phyloP scores from a whole-genome alignment of 306 rosid species.

The Vigna radiata region DNA sequence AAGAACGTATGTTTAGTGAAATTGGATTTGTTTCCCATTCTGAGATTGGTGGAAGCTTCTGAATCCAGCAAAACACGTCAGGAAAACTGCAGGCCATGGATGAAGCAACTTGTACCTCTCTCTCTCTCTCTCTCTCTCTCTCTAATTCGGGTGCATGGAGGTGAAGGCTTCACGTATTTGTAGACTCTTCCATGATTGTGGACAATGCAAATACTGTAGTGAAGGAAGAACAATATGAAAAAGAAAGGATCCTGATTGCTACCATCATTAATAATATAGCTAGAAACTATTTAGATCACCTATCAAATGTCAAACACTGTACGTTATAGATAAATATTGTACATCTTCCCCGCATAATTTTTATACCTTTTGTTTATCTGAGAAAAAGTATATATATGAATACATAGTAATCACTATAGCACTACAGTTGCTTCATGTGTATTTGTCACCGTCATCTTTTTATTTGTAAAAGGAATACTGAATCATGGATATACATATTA shows the following conservation, averaged over 20 bases:
- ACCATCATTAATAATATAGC: not conserved
- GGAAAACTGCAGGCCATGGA: slow-evolving; percentile 71
- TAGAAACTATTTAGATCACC: not conserved
- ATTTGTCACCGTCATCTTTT: not conserved
- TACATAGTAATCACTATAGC: not conserved
- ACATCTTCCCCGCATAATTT: not conserved
- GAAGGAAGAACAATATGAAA: slow-evolving; percentile 32
- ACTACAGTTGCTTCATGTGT: not conserved
- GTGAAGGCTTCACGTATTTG: slow-evolving; percentile 42
- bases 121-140: not conserved
- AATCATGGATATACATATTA: not conserved
- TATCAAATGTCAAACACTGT: not conserved
- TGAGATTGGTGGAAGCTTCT: slow-evolving; percentile 75
- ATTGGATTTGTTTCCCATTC: slow-evolving; percentile 66
- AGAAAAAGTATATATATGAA: too few relatives aligned
- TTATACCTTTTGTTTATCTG: not conserved
- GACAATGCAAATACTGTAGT: slow-evolving; percentile 29
- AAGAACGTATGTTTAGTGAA: slow-evolving; percentile 57
- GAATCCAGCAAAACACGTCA: slow-evolving; percentile 76
- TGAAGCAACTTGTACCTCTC: not conserved
- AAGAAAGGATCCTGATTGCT: slow-evolving; percentile 11
- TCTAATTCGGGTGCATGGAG: not conserved
- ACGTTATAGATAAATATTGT: not conserved
- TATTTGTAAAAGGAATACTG: slow-evolving; percentile 7
- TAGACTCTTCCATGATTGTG: slow-evolving; percentile 39